Base-by-base conservation (phyloP, 208 protist species). In the Trypanosomatidae sp. region DNA sequence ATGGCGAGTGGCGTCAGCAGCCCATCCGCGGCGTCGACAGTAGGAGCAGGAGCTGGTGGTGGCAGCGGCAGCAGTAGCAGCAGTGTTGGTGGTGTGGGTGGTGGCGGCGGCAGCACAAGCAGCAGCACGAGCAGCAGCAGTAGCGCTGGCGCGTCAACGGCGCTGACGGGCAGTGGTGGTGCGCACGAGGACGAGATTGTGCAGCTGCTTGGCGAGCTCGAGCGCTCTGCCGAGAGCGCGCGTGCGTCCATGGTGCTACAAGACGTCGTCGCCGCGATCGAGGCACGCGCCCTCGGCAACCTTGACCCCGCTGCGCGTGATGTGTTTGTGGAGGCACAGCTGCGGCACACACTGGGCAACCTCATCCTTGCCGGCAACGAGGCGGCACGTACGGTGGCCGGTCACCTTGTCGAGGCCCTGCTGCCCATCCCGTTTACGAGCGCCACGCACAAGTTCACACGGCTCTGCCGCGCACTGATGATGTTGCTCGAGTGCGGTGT, bases 381-480 rank as follows among this genome's bases (percentile, higher is more conserved):
- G 50, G 57, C 60, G 8, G 63, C 63, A 4, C 55, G 84, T 10
- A 25, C 81, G 30, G 46, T 88, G 18, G 77, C 81, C 0, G 61
- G 76, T 21, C 61, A 70, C 32, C 69, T 94, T 22, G 82, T 94
- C 48, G 75, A 91, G 48, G 67, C 67, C 15, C 57, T 94, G 5
- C 69, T 94, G 11, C 61, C 68, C 10, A 82, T 94, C 27, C 32
- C 63, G 33, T 94, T 88, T 61, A 90, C 85, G 6, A 83, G 71
- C 37, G 71, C 78, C 22, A 53, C 68, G 22, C 62, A 71, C 11
- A 90, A 90, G 63, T 90, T 80, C 51, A 81, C 75, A 11, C 70
- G 81, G 0, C 63, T 94, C 0, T 90, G 80, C 48, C 77, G 85
- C 28, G 84, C 71, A 42, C 72, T 94, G 13, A 68, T 66, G 13